A percentile compares a stretch with the other conserved stretches of the same genome.
These are phyloP conservation scores for Acanthamoeba quina DNA, from an alignment of 208 protist genomes.

Conservation along the genomic window DNA sequence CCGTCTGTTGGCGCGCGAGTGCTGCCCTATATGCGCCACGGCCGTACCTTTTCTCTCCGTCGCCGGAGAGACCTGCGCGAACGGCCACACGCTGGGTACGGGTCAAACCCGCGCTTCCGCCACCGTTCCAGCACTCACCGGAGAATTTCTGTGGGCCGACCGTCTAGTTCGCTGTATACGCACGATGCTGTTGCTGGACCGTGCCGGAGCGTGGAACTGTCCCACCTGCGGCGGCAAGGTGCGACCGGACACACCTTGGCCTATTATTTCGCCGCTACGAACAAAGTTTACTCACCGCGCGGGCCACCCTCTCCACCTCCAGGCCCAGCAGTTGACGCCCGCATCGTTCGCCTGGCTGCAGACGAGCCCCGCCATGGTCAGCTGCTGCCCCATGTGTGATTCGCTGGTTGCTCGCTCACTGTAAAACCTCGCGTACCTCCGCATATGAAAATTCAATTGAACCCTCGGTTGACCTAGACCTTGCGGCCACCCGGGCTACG, in stretches of 20 bases:
- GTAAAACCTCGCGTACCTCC: not conserved
- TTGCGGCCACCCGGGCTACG: no score
- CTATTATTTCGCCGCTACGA: no score
- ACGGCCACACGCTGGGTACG: not conserved
- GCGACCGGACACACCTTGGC: no score
- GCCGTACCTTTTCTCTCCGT: not conserved
- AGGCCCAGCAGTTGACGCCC: not conserved
- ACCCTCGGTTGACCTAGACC: no score
- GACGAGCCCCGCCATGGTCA: constrained; percentile 15
- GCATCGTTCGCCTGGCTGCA: constrained; percentile 10
- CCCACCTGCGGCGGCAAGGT: constrained; percentile 37
- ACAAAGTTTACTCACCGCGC: no score
- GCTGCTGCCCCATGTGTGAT: constrained; percentile 50
- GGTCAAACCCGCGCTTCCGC: no score
- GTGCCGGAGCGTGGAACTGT: constrained; percentile 2
- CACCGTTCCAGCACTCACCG: not conserved
- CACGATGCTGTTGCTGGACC: not conserved
- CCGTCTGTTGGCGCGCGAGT: not conserved
- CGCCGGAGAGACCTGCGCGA: not conserved
- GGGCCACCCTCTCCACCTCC: no score
- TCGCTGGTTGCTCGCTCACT: constrained; percentile 18
- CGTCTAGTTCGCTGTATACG: not conserved
- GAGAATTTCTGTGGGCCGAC: not conserved
- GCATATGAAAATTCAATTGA: no score
- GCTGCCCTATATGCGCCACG: not conserved